phyloP scores from a whole-genome alignment of 345 rosid species.

The Citrus hindsii region DNA sequence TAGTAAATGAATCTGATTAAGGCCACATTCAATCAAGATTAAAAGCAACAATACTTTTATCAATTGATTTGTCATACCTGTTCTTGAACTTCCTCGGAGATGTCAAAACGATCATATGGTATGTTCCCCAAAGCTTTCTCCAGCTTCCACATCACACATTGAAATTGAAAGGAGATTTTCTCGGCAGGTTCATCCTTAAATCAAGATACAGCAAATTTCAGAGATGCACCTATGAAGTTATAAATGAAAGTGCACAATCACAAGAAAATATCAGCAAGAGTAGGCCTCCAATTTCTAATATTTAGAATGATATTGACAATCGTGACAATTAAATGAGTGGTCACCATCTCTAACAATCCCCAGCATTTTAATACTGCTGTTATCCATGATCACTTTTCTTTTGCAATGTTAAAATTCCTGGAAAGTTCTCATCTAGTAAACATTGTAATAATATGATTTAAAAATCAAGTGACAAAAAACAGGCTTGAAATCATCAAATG shows the following conservation, averaged over 20 bases:
- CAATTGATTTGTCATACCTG: slow-evolving; percentile 42
- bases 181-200: slow-evolving; percentile 70
- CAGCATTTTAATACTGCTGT: neutral
- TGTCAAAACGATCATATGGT: slow-evolving; percentile 64
- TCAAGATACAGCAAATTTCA: slow-evolving; percentile 38
- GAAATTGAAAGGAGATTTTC: slow-evolving; percentile 73
- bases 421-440: neutral
- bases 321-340: neutral
- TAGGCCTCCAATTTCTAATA: neutral
- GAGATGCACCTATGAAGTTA: slow-evolving; percentile 29
- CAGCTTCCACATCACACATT: slow-evolving; percentile 77
- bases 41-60: slow-evolving; percentile 2
- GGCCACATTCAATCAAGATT: neutral
- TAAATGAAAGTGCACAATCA: slow-evolving; percentile 14
- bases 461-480: neutral
- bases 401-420: neutral
- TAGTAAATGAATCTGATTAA: slow-evolving; percentile 22
- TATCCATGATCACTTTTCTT: neutral
- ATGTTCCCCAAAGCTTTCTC: slow-evolving; percentile 68
- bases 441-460: neutral
- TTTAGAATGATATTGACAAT: neutral
- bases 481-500: neutral
- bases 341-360: neutral
- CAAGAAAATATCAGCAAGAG: slow-evolving; percentile 14
- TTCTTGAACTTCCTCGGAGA: slow-evolving; percentile 84